Evolutionary conservation across 1,284 basidiomycete genomes (phyloP).

Genomic region (Xerocomus nothofagi): DNA sequence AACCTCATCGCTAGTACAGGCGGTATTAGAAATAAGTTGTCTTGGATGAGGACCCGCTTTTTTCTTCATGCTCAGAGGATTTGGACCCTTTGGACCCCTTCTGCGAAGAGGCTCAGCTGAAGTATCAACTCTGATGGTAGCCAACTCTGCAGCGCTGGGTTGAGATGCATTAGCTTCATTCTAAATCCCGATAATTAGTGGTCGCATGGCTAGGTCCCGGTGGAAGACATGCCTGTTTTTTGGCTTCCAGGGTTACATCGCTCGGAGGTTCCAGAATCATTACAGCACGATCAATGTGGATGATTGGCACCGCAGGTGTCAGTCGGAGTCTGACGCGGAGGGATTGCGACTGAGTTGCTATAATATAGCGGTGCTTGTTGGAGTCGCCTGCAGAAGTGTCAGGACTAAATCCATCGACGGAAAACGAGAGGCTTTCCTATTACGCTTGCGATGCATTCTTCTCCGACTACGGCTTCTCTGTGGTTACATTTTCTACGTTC

Average conservation of each 20-base stretch:
- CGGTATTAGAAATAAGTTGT: neutral
- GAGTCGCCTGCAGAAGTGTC: constrained; percentile 57
- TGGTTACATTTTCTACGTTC: constrained; percentile 96
- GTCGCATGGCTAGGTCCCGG: neutral
- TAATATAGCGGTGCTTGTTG: constrained; percentile 89
- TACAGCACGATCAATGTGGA: constrained; percentile 88
- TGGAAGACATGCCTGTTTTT: constrained; percentile 53
- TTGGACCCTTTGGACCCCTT: constrained; percentile 81
- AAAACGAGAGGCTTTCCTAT: constrained; percentile 59
- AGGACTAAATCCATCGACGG: constrained; percentile 8
- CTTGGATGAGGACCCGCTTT: constrained; percentile 47
- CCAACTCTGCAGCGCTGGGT: constrained; percentile 47
- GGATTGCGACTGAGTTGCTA: constrained; percentile 76
- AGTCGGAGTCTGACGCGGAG: constrained; percentile 65
- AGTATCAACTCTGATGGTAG: constrained; percentile 37
- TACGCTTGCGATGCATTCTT: constrained; percentile 82
- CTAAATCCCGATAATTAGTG: constrained; percentile 33
- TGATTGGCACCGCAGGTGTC: constrained; percentile 81
- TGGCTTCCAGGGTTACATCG: constrained; percentile 68
- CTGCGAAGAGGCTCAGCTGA: constrained; percentile 51
- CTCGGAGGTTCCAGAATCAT: constrained; percentile 89
- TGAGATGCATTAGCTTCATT: constrained; percentile 55
- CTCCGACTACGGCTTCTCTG: constrained; percentile 73
- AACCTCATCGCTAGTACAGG: too few species aligned
- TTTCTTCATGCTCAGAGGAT: constrained; percentile 92